Evolutionary conservation across 2,329 filamentous ascomycete genomes (phyloP), one percentile per base, ranked within the genome.

Genomic region (Colletotrichum gloeosporioides): DNA sequence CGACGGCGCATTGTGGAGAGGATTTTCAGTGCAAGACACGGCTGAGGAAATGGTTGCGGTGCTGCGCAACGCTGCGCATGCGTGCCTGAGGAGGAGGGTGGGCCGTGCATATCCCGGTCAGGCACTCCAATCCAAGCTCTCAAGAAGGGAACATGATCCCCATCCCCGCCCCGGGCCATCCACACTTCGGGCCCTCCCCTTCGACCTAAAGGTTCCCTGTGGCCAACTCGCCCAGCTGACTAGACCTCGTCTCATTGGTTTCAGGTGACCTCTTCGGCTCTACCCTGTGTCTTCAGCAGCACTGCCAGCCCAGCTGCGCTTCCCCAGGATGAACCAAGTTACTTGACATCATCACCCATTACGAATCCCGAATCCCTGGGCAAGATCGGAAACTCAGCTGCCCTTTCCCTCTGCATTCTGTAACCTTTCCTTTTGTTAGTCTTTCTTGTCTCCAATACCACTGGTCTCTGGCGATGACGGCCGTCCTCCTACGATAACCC

Each of bases 281-380:
- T 44, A 53, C 68, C 29, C 62, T 61, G 49, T 62, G 27, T 69
- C 27, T 31, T 67, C 66, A 75, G 55, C 63, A 49, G 64, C 67
- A 72, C 69, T 66, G 59, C 49, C 73, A 61, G 39, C 67, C 59
- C 62, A 64, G 62, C 62, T 64, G 44, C 44, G n/a, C 22, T 16
- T 29, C 62, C 62, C 76, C 44, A 31, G 64, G 77, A 78, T 77
- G 69, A 72, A 77, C 71, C 75, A 75, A 68, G 72, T 61, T 67
- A 18, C 39, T 76, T 78, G 77, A 78, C 77, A 78, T 78, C 77
- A 78, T 73, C 75, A 77, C 34, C 66, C 75, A 78, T 71, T 64
- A 75, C 75, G 71, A 77, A 70, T 69, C 57, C 74, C 71, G 74
- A 53, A 66, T 69, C 44, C 66, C 64, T 44, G 70, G 63, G 57